Evolutionary conservation across 495 filamentous ascomycete genomes (phyloP).

Genomic region (Podospora pseudoanserina): DNA sequence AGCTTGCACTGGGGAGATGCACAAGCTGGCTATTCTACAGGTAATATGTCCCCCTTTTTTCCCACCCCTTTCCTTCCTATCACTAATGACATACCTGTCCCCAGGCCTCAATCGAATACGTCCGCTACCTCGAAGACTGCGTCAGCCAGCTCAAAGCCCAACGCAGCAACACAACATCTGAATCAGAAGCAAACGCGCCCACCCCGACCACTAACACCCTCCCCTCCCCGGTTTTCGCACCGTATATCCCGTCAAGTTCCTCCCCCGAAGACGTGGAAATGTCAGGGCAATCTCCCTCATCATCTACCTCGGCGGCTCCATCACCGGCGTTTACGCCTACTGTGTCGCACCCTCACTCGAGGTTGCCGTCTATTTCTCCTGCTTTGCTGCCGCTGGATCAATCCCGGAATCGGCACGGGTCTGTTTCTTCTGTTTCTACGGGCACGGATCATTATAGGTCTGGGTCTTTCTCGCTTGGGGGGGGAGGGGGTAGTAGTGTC

Average conservation of each 20-base stretch:
- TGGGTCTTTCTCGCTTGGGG: neutral
- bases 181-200: slow-evolving; percentile 9
- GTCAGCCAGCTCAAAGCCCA: slow-evolving; percentile 74
- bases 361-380: slow-evolving; percentile 45
- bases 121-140: slow-evolving; percentile 90
- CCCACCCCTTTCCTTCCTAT: neutral
- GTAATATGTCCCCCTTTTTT: slow-evolving; percentile 43
- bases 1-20: slow-evolving; percentile 91
- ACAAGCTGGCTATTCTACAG: slow-evolving; percentile 95
- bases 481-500: neutral
- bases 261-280: slow-evolving; percentile 50
- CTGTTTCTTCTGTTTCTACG: slow-evolving; percentile 44
- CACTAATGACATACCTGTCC: neutral
- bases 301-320: slow-evolving; percentile 30
- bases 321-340: slow-evolving; percentile 36
- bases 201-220: slow-evolving; percentile 14
- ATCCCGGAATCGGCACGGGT: slow-evolving; percentile 39
- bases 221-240: neutral
- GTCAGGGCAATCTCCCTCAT: slow-evolving; percentile 29
- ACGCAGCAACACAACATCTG: slow-evolving; percentile 25
- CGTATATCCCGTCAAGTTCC: slow-evolving; percentile 16
- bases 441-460: neutral
- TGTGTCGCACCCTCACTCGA: slow-evolving; percentile 29
- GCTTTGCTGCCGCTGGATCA: slow-evolving; percentile 42
- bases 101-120: slow-evolving; percentile 93